Evolutionary conservation across 2,329 filamentous ascomycete species (phyloP).

Genomic region (Escovopsis weberi): DNA sequence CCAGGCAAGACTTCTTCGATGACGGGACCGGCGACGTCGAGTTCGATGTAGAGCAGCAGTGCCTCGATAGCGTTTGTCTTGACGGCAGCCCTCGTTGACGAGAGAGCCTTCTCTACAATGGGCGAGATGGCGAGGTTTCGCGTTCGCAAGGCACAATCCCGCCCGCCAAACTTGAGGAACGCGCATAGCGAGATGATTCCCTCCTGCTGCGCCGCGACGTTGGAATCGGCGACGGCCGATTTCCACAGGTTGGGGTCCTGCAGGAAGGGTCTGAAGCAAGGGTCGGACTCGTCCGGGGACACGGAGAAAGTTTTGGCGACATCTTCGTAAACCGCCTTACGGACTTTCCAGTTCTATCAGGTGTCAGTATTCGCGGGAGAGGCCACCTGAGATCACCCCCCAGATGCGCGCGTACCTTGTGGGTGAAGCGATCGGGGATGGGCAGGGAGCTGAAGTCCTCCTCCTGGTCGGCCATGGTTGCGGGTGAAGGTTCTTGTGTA

Average conservation of each 20-base stretch:
- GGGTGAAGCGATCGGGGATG: conserved; percentile 63
- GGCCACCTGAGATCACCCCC: background rate
- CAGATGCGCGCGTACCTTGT: conserved; percentile 47
- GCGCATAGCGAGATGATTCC: conserved; percentile 76
- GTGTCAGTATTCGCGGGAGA: background rate
- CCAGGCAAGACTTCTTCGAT: conserved; percentile 81
- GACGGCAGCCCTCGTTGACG: conserved; percentile 74
- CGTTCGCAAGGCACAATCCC: conserved; percentile 64
- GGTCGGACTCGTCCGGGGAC: conserved; percentile 72
- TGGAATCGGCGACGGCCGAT: conserved; percentile 80
- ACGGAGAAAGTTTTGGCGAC: conserved; percentile 74
- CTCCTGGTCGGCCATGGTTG: conserved; percentile 63
- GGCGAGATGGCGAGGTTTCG: conserved; percentile 59
- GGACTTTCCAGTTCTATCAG: conserved; percentile 77
- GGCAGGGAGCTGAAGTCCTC: conserved; percentile 73
- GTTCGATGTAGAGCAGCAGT: conserved; percentile 74
- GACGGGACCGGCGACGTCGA: conserved; percentile 72
- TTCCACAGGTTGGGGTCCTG: conserved; percentile 83
- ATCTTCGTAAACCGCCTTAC: conserved; percentile 90
- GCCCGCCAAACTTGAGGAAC: conserved; percentile 82
- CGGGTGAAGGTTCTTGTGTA: conserved; percentile 6
- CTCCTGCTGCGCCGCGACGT: conserved; percentile 93
- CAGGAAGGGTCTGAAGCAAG: conserved; percentile 75
- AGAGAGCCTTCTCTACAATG: conserved; percentile 81
- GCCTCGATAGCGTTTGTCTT: conserved; percentile 81